phyloP scores from a whole-genome alignment of 306 rosid genomes.

The Inga laurina region DNA sequence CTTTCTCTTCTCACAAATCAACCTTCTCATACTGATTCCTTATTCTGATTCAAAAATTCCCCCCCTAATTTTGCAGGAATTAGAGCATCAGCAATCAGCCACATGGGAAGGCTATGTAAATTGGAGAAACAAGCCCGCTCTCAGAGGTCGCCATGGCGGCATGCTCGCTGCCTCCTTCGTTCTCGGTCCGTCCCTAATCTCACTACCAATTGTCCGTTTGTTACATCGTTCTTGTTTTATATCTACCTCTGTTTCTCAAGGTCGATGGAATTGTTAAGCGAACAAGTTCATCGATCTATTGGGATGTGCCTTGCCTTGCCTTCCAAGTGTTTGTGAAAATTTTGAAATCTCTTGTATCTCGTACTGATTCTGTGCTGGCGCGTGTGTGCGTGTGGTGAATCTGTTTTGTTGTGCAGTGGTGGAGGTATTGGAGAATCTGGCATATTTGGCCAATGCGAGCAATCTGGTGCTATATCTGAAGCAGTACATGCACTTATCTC shows the following conservation, averaged over 20 bases:
- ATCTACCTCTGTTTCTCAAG: neutral
- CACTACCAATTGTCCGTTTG: neutral
- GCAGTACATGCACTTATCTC: conserved; percentile 75
- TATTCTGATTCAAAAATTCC: neutral
- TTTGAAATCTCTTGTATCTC: neutral
- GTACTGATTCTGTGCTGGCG: conserved; percentile 8
- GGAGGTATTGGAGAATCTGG: conserved; percentile 91
- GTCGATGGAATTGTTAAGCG: neutral
- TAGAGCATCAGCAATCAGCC: conserved; percentile 39
- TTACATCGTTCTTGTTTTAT: neutral
- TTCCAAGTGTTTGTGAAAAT: neutral
- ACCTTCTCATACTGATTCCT: neutral
- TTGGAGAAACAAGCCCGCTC: conserved; percentile 80
- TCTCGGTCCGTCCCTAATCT: conserved; percentile 55
- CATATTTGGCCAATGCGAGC: conserved; percentile 93
- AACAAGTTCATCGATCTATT: neutral
- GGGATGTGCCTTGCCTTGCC: neutral
- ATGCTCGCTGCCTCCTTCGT: conserved; percentile 85
- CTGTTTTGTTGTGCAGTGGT: conserved; percentile 49
- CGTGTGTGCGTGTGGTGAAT: neutral
- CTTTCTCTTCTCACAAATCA: neutral
- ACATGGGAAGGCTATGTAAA: conserved; percentile 86
- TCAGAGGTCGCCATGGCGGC: conserved; percentile 84
- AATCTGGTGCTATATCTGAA: conserved; percentile 74
- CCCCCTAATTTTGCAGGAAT: conserved; percentile 35